Evolutionary conservation across 75 land plant species (phyloP), one percentile per base, ranked within the genome.

Genomic region (Gnetum montanum): DNA sequence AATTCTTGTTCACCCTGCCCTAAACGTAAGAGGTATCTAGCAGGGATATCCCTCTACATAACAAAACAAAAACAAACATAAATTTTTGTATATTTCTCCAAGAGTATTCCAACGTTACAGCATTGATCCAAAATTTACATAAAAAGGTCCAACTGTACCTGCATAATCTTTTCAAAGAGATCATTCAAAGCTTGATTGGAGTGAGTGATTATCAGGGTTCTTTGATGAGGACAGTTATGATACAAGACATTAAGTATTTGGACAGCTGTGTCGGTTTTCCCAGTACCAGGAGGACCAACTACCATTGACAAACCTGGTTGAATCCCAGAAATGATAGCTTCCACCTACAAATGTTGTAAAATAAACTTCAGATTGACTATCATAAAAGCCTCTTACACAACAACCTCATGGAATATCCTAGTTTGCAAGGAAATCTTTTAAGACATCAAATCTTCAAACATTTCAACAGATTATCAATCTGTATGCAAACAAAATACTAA

Each of bases 1-100:
- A 94, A 58, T 53, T 94, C 96, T 72, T 94, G 91, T 72, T 94
- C 99, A 31, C 98, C 99, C 69, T 94, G 99, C 59, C 99, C 99
- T 45, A 94, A 64, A 13, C 99, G 88, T 44, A 94, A 84, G 49
- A 94, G 79, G 60, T 94, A 94, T 30, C 99, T 73, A 20, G 99
- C 96, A 38, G 99, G 99, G 20, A 94, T 92, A 78, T 94, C 99
- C 70, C 99, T 82, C 95, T 89, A 66, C 20, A 50, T 35, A 13
- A 29, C 8, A 13, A 12, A 27, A 29, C 48, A 5, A 57, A 41
- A 50, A 43, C 8, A 25, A 37, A 29, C 45, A 57, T 22, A n/a
- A 40, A 54, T n/a, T n/a, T n/a, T n/a, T n/a, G n/a, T 10, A 15
- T 15, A 10, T 15, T 40, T 10, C 10, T n/a, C n/a, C n/a, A n/a